Evolutionary conservation across 2,329 filamentous ascomycete genomes (phyloP), one percentile per base, ranked within the genome.

Genomic region (Ophiostoma montium): DNA sequence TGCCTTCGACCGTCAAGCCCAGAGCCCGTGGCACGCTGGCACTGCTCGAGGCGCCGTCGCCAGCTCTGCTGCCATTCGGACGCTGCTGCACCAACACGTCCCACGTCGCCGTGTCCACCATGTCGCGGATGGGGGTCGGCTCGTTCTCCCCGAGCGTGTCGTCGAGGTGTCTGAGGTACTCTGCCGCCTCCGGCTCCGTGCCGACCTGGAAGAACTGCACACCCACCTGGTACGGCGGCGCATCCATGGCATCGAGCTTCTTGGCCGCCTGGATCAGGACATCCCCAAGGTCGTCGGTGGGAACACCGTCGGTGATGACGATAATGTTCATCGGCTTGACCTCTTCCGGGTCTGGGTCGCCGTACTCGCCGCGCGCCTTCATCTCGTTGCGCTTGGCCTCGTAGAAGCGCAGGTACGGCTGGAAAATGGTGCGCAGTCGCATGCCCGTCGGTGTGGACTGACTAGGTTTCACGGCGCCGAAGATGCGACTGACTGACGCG

Each of bases 181-280:
- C 65, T 1, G 72, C 70, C 0, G 89, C 90, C 0, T 64, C 68
- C 1, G 66, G 60, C 57, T 94, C 86, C 46, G 31, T 72, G 50
- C 92, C 90, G 41, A 96, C 84, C 65, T 95, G 90, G 70, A 96
- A 94, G 69, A 96, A 96, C 63, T 96, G 90, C 50, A 96, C 78
- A 32, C 90, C 90, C 9, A 95, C 70, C 67, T 96, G 92, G 70
- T 84, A 84, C 1, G 80, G 73, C 4, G 82, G 78, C 0, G 87
- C 87, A 9, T 80, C 72, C 8, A 84, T 62, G 47, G 65, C 65
- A 59, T 92, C 83, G 31, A 96, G 75, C 59, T 77, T 80, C 62
- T 72, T 73, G 0, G 88, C 90, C 1, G 76, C 70, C 3, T 66
- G 63, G 36, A 86, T 68, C 44, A 96, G 78, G 23, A 80, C 71